A percentile compares a stretch with the other conserved stretches of the same genome.
Evolutionary conservation across 768 basidiomycete genomes (phyloP).

Genomic region (Tylopilus sp.): DNA sequence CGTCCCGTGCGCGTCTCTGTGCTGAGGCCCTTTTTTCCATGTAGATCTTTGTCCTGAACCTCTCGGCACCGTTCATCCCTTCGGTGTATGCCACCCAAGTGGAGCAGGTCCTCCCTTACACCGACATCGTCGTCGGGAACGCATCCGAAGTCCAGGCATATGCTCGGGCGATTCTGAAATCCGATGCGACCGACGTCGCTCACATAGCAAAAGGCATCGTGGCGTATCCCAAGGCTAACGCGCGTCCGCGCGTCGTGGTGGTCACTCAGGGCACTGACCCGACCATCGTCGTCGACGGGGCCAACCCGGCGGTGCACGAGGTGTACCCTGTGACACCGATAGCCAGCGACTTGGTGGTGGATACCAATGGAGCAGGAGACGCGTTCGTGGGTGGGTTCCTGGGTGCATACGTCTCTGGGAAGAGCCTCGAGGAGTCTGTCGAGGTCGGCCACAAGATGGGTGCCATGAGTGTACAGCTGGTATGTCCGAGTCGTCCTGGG

Average conservation of each 20-base stretch:
- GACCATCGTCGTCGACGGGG: conserved; percentile 71
- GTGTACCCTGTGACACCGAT: conserved; percentile 58
- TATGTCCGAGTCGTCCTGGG: conserved; percentile 24
- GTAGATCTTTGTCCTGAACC: conserved; percentile 86
- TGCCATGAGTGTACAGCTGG: conserved; percentile 80
- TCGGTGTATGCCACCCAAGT: conserved; percentile 88
- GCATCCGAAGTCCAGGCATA: conserved; percentile 93
- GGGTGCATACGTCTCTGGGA: conserved; percentile 79
- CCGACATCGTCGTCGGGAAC: conserved; percentile 93
- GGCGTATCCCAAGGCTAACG: conserved; percentile 67
- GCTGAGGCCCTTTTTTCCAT: background rate
- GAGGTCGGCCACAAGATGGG: conserved; percentile 86
- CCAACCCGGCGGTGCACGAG: conserved; percentile 45
- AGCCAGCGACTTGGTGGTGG: conserved; percentile 67
- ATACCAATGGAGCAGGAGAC: conserved; percentile 98
- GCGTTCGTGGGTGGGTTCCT: conserved; percentile 96
- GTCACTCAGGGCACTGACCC: conserved; percentile 86
- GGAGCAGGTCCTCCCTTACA: conserved; percentile 74
- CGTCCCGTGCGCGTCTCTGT: background rate
- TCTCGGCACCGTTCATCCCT: conserved; percentile 96
- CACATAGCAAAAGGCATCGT: conserved; percentile 76
- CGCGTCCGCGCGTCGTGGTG: conserved; percentile 76
- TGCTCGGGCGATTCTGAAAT: conserved; percentile 67
- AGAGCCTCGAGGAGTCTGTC: conserved; percentile 70
- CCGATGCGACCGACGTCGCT: conserved; percentile 61